These are phyloP conservation scores for Hanseniaspora sp. DNA, from an alignment of 1,139 yeast species.

Conservation along the genomic window DNA sequence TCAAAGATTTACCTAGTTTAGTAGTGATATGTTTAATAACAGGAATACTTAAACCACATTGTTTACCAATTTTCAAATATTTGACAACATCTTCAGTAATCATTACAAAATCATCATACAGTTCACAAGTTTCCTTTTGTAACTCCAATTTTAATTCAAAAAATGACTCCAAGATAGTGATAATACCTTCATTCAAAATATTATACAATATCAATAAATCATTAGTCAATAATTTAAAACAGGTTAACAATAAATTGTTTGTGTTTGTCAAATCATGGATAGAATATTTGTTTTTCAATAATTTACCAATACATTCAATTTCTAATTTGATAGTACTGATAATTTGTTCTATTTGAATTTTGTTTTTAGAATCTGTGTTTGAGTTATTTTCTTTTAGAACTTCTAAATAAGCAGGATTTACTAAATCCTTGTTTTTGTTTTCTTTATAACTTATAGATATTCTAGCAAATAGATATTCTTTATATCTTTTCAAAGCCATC, in stretches of 20 bases:
- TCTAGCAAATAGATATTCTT: slow-evolving; percentile 48
- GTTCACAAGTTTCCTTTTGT: slow-evolving; percentile 74
- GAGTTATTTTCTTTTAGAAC: slow-evolving; percentile 39
- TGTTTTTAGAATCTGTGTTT: slow-evolving; percentile 23
- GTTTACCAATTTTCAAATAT: slow-evolving; percentile 77
- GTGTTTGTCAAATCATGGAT: slow-evolving; percentile 45
- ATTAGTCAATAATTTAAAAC: slow-evolving; percentile 75
- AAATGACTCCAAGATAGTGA: slow-evolving; percentile 81
- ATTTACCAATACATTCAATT: slow-evolving; percentile 64
- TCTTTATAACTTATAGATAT: slow-evolving; percentile 49
- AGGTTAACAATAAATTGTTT: slow-evolving; percentile 72
- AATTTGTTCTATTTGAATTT: slow-evolving; percentile 27
- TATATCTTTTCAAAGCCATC: slow-evolving; percentile 54
- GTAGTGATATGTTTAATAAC: slow-evolving; percentile 96
- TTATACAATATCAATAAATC: slow-evolving; percentile 80
- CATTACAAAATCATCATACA: slow-evolving; percentile 75
- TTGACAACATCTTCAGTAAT: slow-evolving; percentile 81
- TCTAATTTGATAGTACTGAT: slow-evolving; percentile 72
- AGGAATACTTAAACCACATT: slow-evolving; percentile 85
- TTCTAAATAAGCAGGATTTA: slow-evolving; percentile 3
- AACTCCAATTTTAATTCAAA: slow-evolving; percentile 81
- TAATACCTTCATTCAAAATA: slow-evolving; percentile 86
- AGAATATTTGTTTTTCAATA: slow-evolving; percentile 63
- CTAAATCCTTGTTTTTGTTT: slow-evolving; percentile 33
- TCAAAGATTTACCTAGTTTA: slow-evolving; percentile 72